Conservation (phyloP, 2,329 filamentous ascomycete species). For the Fusarium liriodendri region DNA sequence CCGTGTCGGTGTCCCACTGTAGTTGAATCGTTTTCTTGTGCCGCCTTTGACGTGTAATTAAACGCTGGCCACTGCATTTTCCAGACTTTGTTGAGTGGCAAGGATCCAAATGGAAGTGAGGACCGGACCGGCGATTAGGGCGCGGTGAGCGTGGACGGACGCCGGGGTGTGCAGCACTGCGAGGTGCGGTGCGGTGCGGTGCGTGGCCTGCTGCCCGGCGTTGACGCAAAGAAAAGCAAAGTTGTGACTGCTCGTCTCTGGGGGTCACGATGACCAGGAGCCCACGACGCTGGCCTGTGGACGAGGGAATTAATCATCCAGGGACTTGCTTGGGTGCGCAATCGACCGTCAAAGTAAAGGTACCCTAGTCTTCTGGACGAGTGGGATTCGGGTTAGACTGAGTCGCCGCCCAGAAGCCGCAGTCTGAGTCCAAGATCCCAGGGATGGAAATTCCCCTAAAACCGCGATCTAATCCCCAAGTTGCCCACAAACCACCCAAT, state of each 20-base stretch:
- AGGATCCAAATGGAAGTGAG: conserved; percentile 4
- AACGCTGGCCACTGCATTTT: background rate
- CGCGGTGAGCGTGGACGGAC: conserved; percentile 11
- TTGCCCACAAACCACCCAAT: conserved; percentile 27
- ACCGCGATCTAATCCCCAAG: conserved; percentile 29
- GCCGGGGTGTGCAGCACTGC: conserved; percentile 1
- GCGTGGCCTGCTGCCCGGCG: conserved; percentile 4
- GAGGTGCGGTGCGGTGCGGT: background rate
- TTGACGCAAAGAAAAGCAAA: conserved; percentile 40
- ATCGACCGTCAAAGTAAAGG: conserved; percentile 16
- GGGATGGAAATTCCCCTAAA: conserved; percentile 35
- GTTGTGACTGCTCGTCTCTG: conserved; percentile 35
- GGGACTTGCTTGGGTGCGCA: conserved; percentile 6
- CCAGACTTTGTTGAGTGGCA: conserved; percentile 23
- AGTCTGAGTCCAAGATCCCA: conserved; percentile 32
- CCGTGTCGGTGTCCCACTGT: background rate
- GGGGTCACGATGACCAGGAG: conserved; percentile 28
- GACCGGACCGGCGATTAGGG: conserved; percentile 21
- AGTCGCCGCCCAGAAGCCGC: conserved; percentile 17
- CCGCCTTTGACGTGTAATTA: conserved; percentile 12
- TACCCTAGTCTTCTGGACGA: conserved; percentile 5
- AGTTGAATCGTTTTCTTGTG: conserved; percentile 9
- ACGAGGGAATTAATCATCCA: conserved; percentile 24
- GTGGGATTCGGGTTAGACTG: conserved; percentile 20
- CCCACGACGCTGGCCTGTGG: conserved; percentile 20